phyloP scores from a whole-genome alignment of 2,329 filamentous ascomycete genomes.

The Diplodia sapinea region DNA sequence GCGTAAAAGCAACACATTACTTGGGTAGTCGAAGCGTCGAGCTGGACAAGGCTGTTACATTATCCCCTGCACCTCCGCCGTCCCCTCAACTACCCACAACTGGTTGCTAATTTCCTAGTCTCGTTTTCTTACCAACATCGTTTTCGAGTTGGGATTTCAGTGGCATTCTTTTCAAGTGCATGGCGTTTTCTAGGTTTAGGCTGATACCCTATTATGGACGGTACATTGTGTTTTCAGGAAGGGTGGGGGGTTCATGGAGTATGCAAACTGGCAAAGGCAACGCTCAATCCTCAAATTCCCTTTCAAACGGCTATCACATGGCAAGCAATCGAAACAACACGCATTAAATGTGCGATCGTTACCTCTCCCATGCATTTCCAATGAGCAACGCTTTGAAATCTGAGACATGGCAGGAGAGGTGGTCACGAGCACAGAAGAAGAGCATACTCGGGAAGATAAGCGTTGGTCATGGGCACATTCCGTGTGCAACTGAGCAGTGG shows the following conservation, averaged over 20 bases:
- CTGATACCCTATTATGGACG: constrained; percentile 30
- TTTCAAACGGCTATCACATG: background rate
- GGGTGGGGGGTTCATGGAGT: constrained; percentile 9
- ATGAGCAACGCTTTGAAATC: background rate
- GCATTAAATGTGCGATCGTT: background rate
- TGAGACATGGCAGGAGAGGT: background rate
- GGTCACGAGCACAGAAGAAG: constrained; percentile 13
- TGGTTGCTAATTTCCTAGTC: background rate
- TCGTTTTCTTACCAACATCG: background rate
- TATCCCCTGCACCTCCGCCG: background rate
- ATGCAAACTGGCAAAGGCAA: background rate
- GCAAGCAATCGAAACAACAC: constrained; percentile 21
- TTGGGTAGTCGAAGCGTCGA: background rate
- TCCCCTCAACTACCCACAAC: background rate
- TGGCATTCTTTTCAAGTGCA: constrained; percentile 2
- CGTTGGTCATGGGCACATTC: constrained; percentile 16
- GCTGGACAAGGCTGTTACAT: background rate
- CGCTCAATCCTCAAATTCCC: background rate
- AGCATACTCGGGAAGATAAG: constrained; percentile 2
- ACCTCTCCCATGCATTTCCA: constrained; percentile 5
- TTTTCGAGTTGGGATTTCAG: background rate
- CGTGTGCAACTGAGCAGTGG: background rate
- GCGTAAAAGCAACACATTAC: constrained; percentile 1
- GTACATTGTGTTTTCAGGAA: constrained; percentile 10
- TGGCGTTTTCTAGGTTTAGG: constrained; percentile 24